Conservation (phyloP, 2,329 filamentous ascomycete species). For the Calcarisporium arbuscula region DNA sequence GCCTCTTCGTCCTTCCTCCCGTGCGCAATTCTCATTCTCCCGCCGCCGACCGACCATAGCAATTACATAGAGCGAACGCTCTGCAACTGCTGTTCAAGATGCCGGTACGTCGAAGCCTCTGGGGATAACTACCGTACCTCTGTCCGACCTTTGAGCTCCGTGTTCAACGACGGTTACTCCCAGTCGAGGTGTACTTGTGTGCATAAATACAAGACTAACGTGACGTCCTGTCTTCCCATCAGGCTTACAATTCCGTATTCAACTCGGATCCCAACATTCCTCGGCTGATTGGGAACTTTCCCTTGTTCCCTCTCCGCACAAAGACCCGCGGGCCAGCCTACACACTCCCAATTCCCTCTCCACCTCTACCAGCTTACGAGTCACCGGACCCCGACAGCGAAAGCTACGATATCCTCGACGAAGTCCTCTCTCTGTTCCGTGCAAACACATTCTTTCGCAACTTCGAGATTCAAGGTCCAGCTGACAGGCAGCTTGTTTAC, state of each 20-base stretch:
- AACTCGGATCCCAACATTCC: slow-evolving; percentile 66
- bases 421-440: slow-evolving; percentile 86
- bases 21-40: slow-evolving; percentile 6
- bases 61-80: slow-evolving; percentile 16
- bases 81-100: slow-evolving; percentile 30
- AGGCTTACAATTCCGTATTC: slow-evolving; percentile 99
- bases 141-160: slow-evolving; percentile 8
- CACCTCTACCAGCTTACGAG: slow-evolving; percentile 52
- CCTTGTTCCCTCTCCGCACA: slow-evolving; percentile 88
- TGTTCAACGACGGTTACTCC: no score
- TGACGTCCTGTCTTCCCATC: slow-evolving; percentile 9
- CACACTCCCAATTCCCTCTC: slow-evolving; percentile 59
- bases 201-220: slow-evolving; percentile 16
- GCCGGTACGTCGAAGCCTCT: slow-evolving; percentile 33
- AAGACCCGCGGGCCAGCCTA: slow-evolving; percentile 93
- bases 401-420: slow-evolving; percentile 93
- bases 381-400: slow-evolving; percentile 78
- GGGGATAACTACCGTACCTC: not conserved
- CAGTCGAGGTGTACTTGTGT: slow-evolving; percentile 11
- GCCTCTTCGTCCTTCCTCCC: no score
- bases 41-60: slow-evolving; percentile 7
- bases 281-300: slow-evolving; percentile 76
- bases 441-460: slow-evolving; percentile 99
- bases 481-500: slow-evolving; percentile 91
- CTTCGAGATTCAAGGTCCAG: slow-evolving; percentile 96